Conservation (phyloP, 73 alveolate genomes). For the Stentor roeselii region DNA sequence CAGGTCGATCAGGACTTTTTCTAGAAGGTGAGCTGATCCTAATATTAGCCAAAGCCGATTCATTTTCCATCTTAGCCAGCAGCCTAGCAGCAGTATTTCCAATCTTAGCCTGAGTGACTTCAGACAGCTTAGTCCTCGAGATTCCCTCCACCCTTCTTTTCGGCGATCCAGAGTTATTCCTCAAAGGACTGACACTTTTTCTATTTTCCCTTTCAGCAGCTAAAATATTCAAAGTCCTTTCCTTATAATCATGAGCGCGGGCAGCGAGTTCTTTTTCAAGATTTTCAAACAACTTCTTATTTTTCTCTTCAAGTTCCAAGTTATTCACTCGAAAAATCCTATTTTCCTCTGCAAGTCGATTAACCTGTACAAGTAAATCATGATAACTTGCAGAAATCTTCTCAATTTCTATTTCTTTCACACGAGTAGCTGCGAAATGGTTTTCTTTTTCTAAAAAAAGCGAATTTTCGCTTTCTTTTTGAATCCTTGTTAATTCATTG, state of each 20-base stretch:
- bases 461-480: background rate
- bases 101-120: background rate
- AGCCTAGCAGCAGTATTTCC: constrained; percentile 20
- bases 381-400: background rate
- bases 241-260: constrained; percentile 11
- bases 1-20: constrained; percentile 7
- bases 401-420: background rate
- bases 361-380: background rate
- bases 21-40: background rate
- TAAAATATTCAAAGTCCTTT: constrained; percentile 16
- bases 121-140: background rate
- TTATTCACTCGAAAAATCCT: background rate
- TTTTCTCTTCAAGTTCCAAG: background rate
- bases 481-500: background rate
- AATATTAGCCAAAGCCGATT: background rate
- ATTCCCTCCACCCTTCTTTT: background rate
- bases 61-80: background rate
- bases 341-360: constrained; percentile 10
- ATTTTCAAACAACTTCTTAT: constrained; percentile 2
- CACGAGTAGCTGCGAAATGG: background rate
- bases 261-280: constrained; percentile 8
- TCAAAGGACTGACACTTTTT: background rate
- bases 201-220: background rate
- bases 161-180: background rate
- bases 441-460: background rate